phyloP scores from a whole-genome alignment of 2,329 filamentous ascomycete species.

The Hymenoscyphus occultus region DNA sequence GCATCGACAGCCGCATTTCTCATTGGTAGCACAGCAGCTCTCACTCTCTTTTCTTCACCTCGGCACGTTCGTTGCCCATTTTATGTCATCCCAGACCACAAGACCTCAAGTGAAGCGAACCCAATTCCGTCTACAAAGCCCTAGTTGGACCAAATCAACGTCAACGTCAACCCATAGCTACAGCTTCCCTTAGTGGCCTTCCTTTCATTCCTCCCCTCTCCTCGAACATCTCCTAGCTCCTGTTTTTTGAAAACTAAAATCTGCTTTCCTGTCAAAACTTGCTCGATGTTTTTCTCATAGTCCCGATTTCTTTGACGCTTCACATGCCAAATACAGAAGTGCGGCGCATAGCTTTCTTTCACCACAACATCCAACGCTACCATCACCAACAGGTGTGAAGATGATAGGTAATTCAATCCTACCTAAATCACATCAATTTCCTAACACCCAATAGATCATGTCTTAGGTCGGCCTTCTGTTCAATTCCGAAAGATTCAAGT shows the following conservation, averaged over 20 bases:
- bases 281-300: background rate
- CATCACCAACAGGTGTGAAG: conserved; percentile 24
- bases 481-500: conserved; percentile 93
- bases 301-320: background rate
- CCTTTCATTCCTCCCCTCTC: background rate
- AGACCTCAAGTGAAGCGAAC: background rate
- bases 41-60: background rate
- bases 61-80: background rate
- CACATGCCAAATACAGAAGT: conserved; percentile 13
- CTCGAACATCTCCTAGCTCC: background rate
- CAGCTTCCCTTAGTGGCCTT: background rate
- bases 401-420: conserved; percentile 31
- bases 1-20: background rate
- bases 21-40: background rate
- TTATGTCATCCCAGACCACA: background rate
- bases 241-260: conserved; percentile 7
- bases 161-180: background rate
- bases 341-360: background rate
- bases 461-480: conserved; percentile 84
- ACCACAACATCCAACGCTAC: background rate
- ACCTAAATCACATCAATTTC: background rate
- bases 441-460: conserved; percentile 65
- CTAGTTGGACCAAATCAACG: background rate
- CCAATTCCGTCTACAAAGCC: background rate
- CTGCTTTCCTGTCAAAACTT: conserved; percentile 8